Evolutionary conservation across 495 filamentous ascomycete species (phyloP).

Genomic region (Podospora appendiculata): DNA sequence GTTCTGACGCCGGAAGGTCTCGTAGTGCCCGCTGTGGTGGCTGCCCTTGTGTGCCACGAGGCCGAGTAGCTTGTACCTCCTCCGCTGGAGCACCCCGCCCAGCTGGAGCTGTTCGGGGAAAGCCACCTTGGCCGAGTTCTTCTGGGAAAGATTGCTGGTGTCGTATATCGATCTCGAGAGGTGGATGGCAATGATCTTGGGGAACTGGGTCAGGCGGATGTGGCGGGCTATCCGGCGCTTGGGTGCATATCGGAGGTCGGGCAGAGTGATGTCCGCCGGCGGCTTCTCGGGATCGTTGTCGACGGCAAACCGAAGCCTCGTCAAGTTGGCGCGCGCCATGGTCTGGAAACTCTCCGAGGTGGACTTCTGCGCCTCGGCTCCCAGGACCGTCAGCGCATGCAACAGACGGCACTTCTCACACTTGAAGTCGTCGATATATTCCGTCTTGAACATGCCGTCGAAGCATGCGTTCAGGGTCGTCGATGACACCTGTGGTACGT

Average conservation of each 20-base stretch:
- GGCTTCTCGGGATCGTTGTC: constrained; percentile 68
- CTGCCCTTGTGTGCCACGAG: constrained; percentile 93
- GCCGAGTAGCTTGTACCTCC: constrained; percentile 75
- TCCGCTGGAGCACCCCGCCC: constrained; percentile 69
- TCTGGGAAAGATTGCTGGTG: constrained; percentile 61
- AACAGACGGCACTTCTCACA: constrained; percentile 88
- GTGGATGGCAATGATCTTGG: constrained; percentile 84
- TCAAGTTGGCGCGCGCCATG: constrained; percentile 39
- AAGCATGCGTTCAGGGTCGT: constrained; percentile 59
- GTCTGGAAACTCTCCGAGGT: constrained; percentile 37
- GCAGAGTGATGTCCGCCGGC: constrained; percentile 65
- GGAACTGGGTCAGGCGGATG: constrained; percentile 76
- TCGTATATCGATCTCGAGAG: constrained; percentile 90
- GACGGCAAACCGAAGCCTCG: constrained; percentile 53
- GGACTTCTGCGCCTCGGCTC: constrained; percentile 30
- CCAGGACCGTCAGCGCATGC: constrained; percentile 48
- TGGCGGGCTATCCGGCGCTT: constrained; percentile 79
- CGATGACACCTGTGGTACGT: constrained; percentile 66
- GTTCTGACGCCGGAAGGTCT: constrained; percentile 88
- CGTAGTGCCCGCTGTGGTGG: constrained; percentile 95
- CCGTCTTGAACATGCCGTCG: constrained; percentile 87
- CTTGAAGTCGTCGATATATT: constrained; percentile 93
- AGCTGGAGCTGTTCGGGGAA: constrained; percentile 81
- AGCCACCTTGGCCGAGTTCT: constrained; percentile 87
- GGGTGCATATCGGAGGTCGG: constrained; percentile 62